Conservation (phyloP, 768 basidiomycete genomes). For the Candolleomyces aberdarensis region DNA sequence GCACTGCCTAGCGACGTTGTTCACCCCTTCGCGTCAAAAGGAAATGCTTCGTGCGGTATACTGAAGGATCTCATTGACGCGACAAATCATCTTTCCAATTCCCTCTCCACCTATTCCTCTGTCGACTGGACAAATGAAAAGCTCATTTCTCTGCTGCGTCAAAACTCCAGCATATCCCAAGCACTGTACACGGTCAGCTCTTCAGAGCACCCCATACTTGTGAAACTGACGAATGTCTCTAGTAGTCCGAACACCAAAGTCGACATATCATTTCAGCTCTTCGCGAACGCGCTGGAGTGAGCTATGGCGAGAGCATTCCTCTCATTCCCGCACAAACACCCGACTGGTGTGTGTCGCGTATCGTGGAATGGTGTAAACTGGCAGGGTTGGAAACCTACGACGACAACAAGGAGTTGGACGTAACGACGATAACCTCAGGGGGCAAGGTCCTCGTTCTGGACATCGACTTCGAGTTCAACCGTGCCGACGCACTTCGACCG, state of each 20-base stretch:
- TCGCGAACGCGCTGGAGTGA: conserved; percentile 41
- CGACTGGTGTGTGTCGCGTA: conserved; percentile 56
- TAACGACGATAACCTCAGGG: conserved; percentile 57
- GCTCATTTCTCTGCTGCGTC: conserved; percentile 63
- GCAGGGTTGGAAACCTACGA: conserved; percentile 76
- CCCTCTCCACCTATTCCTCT: conserved; percentile 48
- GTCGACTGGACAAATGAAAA: conserved; percentile 59
- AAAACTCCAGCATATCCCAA: conserved; percentile 53
- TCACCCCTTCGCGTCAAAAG: conserved; percentile 44
- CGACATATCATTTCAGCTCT: conserved; percentile 47
- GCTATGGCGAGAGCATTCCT: conserved; percentile 66
- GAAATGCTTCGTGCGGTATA: conserved; percentile 38
- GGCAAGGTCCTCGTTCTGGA: conserved; percentile 83
- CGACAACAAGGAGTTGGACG: conserved; percentile 46
- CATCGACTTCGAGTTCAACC: conserved; percentile 57
- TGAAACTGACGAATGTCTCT: conserved; percentile 10
- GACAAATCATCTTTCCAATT: conserved; percentile 50
- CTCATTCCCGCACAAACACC: conserved; percentile 40
- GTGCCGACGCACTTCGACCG: conserved; percentile 31
- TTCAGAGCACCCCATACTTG: conserved; percentile 6
- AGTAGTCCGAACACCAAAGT: conserved; percentile 54
- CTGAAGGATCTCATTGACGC: conserved; percentile 52
- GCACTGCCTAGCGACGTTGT: conserved; percentile 31
- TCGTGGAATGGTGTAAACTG: conserved; percentile 59
- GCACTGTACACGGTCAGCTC: conserved; percentile 50